phyloP scores from a whole-genome alignment of 2,329 filamentous ascomycete genomes.

The Harringtonia aguacate region DNA sequence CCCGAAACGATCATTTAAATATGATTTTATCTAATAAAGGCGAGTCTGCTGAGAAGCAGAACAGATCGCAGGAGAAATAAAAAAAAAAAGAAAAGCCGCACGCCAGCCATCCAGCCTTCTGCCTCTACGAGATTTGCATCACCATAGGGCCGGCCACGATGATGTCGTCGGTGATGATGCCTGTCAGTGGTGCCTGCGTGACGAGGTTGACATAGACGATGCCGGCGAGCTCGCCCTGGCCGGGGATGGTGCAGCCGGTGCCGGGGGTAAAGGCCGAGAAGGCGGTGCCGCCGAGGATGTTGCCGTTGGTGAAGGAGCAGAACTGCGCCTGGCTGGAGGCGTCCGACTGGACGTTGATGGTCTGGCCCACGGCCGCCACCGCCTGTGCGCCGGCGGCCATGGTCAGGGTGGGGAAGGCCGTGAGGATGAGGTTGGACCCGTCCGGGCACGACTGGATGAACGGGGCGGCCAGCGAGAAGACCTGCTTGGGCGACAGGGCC shows the following conservation, averaged over 20 bases:
- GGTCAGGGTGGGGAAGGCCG: conserved; percentile 48
- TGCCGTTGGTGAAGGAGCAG: conserved; percentile 59
- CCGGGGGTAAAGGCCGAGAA: conserved; percentile 46
- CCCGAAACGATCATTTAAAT: too few relatives aligned
- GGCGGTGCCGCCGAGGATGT: conserved; percentile 42
- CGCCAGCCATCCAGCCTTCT: background rate
- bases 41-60: background rate
- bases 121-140: conserved; percentile 34
- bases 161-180: conserved; percentile 48
- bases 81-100: background rate
- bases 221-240: conserved; percentile 41
- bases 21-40: too few relatives aligned
- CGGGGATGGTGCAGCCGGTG: conserved; percentile 49
- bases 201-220: conserved; percentile 59
- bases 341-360: conserved; percentile 37
- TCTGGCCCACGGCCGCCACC: conserved; percentile 28
- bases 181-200: conserved; percentile 36
- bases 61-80: background rate
- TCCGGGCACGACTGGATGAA: conserved; percentile 63
- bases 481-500: conserved; percentile 53
- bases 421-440: conserved; percentile 52
- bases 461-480: conserved; percentile 62
- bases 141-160: conserved; percentile 56
- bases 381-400: conserved; percentile 34
- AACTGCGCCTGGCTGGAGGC: conserved; percentile 40